Evolutionary conservation across 129 eudicot genomes (phyloP).

Genomic region (Centaurea solstitialis): DNA sequence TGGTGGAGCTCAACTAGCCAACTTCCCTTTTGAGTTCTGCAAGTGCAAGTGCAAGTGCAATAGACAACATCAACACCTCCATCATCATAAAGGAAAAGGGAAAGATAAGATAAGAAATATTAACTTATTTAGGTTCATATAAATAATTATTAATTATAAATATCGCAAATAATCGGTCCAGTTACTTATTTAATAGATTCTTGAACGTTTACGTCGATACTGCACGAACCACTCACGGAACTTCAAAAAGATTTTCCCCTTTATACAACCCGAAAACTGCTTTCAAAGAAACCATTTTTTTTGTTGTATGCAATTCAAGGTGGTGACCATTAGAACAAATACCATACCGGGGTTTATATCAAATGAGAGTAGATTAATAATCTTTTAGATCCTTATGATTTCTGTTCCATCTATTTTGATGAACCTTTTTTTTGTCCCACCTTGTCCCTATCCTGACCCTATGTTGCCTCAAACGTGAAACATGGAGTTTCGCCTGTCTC

Average conservation of each 20-base stretch:
- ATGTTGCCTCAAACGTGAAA: too few species aligned
- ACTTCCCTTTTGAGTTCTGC: conserved; percentile 23
- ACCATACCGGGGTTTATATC: not conserved
- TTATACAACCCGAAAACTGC: not conserved
- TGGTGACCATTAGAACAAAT: not conserved
- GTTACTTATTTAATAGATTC: not conserved
- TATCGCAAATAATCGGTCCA: not conserved
- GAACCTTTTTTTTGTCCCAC: not conserved
- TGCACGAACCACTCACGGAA: not conserved
- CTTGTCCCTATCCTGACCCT: not conserved
- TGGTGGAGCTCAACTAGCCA: conserved; percentile 44
- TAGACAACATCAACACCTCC: conserved; percentile 41
- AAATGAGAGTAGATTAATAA: not conserved
- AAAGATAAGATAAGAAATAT: conserved; percentile 36
- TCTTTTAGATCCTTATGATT: not conserved
- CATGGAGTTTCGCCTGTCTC: not conserved
- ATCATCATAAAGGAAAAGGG: conserved; percentile 31
- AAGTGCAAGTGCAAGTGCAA: conserved; percentile 28
- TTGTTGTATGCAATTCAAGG: not conserved
- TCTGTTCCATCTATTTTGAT: not conserved
- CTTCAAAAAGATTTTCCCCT: not conserved
- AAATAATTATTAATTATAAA: not conserved
- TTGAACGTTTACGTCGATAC: not conserved
- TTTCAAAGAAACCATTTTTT: not conserved
- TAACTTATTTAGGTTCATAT: conserved; percentile 15